Evolutionary conservation across 2,329 filamentous ascomycete species (phyloP).

Genomic region (Diaporthe citri): DNA sequence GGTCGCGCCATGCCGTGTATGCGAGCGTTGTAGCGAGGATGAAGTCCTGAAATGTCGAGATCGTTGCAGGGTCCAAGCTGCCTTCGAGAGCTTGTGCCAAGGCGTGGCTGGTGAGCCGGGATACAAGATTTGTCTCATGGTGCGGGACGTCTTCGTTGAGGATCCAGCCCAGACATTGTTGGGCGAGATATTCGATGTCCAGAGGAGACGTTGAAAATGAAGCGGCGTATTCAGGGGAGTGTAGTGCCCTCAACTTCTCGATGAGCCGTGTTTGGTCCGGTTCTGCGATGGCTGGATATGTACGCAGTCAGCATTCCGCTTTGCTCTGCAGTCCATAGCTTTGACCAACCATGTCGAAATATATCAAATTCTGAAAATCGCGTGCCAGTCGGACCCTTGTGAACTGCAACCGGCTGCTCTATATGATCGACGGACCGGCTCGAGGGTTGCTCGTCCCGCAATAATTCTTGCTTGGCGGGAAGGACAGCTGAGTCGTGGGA

Average conservation of each 20-base stretch:
- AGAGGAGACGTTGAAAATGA: background rate
- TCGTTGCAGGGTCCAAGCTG: background rate
- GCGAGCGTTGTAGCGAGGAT: conserved; percentile 22
- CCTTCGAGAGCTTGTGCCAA: background rate
- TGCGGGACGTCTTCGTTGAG: background rate
- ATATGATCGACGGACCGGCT: background rate
- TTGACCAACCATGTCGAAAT: conserved; percentile 14
- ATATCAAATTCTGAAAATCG: background rate
- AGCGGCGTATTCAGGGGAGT: background rate
- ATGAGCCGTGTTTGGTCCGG: background rate
- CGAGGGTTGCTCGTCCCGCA: background rate
- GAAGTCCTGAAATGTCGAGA: conserved; percentile 18
- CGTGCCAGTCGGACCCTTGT: background rate
- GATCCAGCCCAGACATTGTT: conserved; percentile 24
- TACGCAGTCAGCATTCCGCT: background rate
- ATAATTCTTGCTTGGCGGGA: background rate
- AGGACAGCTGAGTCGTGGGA: background rate
- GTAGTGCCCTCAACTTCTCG: conserved; percentile 11
- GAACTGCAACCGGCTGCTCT: background rate
- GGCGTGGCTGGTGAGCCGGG: conserved; percentile 14
- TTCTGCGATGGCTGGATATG: background rate
- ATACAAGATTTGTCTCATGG: conserved; percentile 12
- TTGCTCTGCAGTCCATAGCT: background rate
- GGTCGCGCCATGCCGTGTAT: conserved; percentile 28
- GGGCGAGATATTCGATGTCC: conserved; percentile 8